Conservation (phyloP, 1,284 basidiomycete species). For the Moniliophthora roreri region DNA sequence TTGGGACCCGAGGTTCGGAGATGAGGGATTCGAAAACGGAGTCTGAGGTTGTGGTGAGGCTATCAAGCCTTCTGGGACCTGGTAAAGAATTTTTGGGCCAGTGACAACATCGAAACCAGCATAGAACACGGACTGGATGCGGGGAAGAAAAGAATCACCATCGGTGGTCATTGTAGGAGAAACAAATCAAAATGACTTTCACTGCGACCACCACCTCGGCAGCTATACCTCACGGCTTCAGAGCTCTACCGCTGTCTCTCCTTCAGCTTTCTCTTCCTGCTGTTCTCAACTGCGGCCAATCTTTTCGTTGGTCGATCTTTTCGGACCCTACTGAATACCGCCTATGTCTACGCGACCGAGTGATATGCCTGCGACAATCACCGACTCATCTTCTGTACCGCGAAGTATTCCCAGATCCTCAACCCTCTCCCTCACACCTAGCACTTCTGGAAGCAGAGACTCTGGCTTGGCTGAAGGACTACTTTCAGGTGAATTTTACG, state of each 20-base stretch:
- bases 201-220: constrained; percentile 9
- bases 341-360: constrained; percentile 74
- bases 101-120: constrained; percentile 81
- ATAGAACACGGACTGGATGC: constrained; percentile 86
- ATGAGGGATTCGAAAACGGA: constrained; percentile 37
- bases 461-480: constrained; percentile 76
- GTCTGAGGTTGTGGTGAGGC: constrained; percentile 46
- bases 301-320: constrained; percentile 74
- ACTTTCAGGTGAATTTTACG: constrained; percentile 62
- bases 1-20: constrained; percentile 27
- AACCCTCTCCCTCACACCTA: constrained; percentile 31
- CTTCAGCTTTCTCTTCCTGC: constrained; percentile 68
- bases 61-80: constrained; percentile 88
- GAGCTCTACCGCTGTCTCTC: constrained; percentile 56
- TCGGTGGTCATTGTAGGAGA: constrained; percentile 43
- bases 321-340: constrained; percentile 60
- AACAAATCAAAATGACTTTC: constrained; percentile 3
- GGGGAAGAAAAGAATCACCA: constrained; percentile 70
- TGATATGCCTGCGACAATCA: constrained; percentile 81
- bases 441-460: constrained; percentile 59
- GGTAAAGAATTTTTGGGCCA: constrained; percentile 85
- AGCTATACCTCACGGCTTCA: constrained; percentile 42
- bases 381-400: constrained; percentile 70
- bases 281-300: constrained; percentile 79
- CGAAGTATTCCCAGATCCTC: constrained; percentile 57